phyloP scores from a whole-genome alignment of 2,329 filamentous ascomycete species.

The Botrytis byssoidea region DNA sequence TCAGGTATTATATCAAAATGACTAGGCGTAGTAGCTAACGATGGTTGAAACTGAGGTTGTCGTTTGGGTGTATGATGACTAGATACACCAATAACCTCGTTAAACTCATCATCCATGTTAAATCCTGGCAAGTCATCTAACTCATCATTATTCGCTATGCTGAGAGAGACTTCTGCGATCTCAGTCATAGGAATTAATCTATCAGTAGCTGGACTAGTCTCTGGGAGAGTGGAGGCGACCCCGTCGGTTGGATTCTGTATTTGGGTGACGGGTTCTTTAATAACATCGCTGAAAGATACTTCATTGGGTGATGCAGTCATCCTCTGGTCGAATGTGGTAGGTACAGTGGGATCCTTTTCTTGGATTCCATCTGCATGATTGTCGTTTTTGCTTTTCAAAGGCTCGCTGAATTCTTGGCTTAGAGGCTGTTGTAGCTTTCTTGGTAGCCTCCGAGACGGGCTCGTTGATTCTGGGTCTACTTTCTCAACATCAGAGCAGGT shows the following conservation, averaged over 20 bases:
- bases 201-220: slow-evolving; percentile 35
- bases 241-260: slow-evolving; percentile 21
- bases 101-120: slow-evolving; percentile 35
- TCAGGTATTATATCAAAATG: background rate
- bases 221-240: slow-evolving; percentile 32
- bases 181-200: slow-evolving; percentile 32
- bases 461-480: background rate
- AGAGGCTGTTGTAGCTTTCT: background rate
- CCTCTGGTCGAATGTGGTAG: background rate
- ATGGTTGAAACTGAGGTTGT: background rate
- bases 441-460: background rate
- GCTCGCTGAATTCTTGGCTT: background rate
- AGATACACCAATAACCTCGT: slow-evolving; percentile 24
- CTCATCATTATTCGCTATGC: slow-evolving; percentile 23
- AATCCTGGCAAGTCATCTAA: slow-evolving; percentile 33
- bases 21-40: background rate
- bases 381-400: background rate
- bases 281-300: slow-evolving; percentile 15
- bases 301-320: slow-evolving; percentile 27
- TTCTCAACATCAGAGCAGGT: background rate
- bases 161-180: slow-evolving; percentile 33
- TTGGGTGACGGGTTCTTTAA: slow-evolving; percentile 17
- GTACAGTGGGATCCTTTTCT: background rate
- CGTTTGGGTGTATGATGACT: background rate
- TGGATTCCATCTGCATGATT: background rate